phyloP scores from a whole-genome alignment of 1,139 yeast genomes.

The Candida labiduridarum region DNA sequence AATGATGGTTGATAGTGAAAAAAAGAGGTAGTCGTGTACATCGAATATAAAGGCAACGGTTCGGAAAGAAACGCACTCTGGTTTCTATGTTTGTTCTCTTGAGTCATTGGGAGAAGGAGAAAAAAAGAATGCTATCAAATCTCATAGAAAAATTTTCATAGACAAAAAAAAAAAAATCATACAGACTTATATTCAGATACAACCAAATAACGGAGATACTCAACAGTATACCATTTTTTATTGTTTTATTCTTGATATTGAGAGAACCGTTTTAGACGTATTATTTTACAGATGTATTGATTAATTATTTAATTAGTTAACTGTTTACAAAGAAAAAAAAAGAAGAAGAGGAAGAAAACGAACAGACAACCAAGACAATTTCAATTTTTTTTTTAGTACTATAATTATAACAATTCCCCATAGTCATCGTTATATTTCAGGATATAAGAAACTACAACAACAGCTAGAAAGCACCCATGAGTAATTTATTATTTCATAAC shows the following conservation, averaged over 20 bases:
- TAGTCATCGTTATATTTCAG: not conserved
- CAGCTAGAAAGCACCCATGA: conserved; percentile 18
- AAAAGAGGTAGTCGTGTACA: not conserved
- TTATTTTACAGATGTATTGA: conserved; percentile 5
- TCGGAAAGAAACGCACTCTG: too few relatives aligned
- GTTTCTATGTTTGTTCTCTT: not conserved
- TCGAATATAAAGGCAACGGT: not conserved
- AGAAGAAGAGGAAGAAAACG: not conserved
- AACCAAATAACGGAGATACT: not conserved
- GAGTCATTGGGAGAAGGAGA: not conserved
- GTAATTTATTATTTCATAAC: conserved; percentile 27
- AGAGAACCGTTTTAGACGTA: not conserved
- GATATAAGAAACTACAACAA: not conserved
- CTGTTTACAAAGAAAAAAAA: not conserved
- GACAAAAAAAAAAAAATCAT: too few relatives aligned
- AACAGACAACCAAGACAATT: conserved; percentile 2
- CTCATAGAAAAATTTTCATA: not conserved
- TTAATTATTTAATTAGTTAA: not conserved
- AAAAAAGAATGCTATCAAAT: not conserved
- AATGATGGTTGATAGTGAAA: too few relatives aligned
- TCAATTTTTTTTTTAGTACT: not conserved
- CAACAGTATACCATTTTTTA: not conserved
- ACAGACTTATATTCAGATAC: too few relatives aligned
- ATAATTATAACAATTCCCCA: not conserved
- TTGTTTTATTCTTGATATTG: not conserved